Conservation (phyloP, 2,329 filamentous ascomycete genomes). For the Botryotinia narcissicola region DNA sequence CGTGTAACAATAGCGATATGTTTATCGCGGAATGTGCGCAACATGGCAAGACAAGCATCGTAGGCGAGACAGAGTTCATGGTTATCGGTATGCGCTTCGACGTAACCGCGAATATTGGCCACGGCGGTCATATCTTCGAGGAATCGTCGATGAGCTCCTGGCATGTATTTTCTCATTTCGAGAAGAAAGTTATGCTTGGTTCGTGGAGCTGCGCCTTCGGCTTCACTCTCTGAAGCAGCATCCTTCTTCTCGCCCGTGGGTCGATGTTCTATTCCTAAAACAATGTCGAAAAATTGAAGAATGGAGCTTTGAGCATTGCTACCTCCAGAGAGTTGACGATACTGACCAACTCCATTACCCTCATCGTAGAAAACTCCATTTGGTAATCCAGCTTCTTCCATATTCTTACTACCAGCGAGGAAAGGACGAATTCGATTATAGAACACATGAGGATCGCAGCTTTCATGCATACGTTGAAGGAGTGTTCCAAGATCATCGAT, state of each 20-base stretch:
- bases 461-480: slow-evolving; percentile 88
- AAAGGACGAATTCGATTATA: slow-evolving; percentile 96
- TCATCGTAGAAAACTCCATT: slow-evolving; percentile 85
- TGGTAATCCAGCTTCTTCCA: slow-evolving; percentile 89
- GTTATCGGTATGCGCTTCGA: slow-evolving; percentile 61
- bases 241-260: slow-evolving; percentile 74
- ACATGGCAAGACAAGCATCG: slow-evolving; percentile 81
- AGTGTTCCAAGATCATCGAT: slow-evolving; percentile 79
- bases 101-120: slow-evolving; percentile 84
- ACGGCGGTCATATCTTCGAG: slow-evolving; percentile 74
- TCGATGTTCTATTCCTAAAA: slow-evolving; percentile 83
- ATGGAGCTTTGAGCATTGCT: slow-evolving; percentile 97
- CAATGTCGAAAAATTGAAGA: slow-evolving; percentile 95
- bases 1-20: slow-evolving; percentile 95
- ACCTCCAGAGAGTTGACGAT: slow-evolving; percentile 85
- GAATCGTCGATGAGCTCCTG: slow-evolving; percentile 85
- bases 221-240: slow-evolving; percentile 47
- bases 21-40: slow-evolving; percentile 65
- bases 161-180: slow-evolving; percentile 98
- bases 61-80: slow-evolving; percentile 73
- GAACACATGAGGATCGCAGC: slow-evolving; percentile 90
- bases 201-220: slow-evolving; percentile 46
- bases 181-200: slow-evolving; percentile 85
- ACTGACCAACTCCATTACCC: slow-evolving; percentile 62
- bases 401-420: slow-evolving; percentile 94